Evolutionary conservation across 768 basidiomycete genomes (phyloP).

Genomic region (Mycena polygramma): DNA sequence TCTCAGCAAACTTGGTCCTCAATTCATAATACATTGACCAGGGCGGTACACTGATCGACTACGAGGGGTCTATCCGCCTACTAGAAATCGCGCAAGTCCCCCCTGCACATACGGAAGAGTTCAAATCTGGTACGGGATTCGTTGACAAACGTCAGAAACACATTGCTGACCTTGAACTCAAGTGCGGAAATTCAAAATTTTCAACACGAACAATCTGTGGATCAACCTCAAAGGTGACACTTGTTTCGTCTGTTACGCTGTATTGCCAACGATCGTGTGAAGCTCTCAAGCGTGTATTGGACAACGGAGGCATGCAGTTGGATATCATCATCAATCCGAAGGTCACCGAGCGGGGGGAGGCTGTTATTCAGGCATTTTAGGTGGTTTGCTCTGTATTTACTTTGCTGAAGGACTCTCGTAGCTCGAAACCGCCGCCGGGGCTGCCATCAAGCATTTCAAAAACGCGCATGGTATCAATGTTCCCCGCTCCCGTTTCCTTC

Average conservation of each 20-base stretch:
- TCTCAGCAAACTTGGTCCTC: not conserved
- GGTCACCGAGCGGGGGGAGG: constrained; percentile 74
- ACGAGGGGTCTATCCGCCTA: constrained; percentile 87
- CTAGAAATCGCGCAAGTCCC: constrained; percentile 97
- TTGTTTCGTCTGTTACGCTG: constrained; percentile 21
- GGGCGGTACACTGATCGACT: constrained; percentile 92
- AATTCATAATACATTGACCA: constrained; percentile 59
- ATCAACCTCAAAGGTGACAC: constrained; percentile 60
- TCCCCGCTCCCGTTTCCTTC: constrained; percentile 93
- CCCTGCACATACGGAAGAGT: constrained; percentile 91
- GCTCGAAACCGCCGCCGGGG: constrained; percentile 94
- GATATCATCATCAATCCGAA: constrained; percentile 88
- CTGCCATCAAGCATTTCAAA: constrained; percentile 93
- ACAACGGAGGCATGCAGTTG: constrained; percentile 73
- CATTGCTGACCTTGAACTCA: constrained; percentile 8
- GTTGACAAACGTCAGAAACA: not conserved
- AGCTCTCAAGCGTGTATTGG: constrained; percentile 85
- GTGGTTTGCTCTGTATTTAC: constrained; percentile 40
- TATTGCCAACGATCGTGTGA: constrained; percentile 19
- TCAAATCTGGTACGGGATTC: constrained; percentile 62
- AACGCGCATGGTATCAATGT: constrained; percentile 95
- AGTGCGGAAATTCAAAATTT: constrained; percentile 71
- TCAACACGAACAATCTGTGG: constrained; percentile 82
- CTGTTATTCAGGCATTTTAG: constrained; percentile 80
- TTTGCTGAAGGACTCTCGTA: constrained; percentile 45